Evolutionary conservation across 495 filamentous ascomycete genomes (phyloP).

Genomic region (Penicillium chermesinum): DNA sequence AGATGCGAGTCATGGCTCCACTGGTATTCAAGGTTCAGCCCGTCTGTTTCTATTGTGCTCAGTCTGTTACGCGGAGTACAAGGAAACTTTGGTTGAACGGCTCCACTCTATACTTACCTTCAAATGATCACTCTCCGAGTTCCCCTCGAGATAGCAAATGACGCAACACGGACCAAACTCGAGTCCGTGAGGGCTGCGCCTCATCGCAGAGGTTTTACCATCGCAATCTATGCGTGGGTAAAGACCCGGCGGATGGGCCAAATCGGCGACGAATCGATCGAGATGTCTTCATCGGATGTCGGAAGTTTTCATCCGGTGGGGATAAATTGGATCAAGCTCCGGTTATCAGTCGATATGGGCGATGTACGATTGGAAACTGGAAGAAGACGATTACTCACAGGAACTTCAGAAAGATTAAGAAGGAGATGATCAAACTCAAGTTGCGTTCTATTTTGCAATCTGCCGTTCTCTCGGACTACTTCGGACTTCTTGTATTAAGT

Average conservation of each 20-base stretch:
- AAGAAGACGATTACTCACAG: too few relatives aligned
- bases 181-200: background rate
- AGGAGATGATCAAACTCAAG: too few relatives aligned
- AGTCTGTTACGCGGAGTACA: conserved; percentile 5
- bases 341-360: too few relatives aligned
- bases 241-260: background rate
- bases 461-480: too few relatives aligned
- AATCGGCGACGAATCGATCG: background rate
- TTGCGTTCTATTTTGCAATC: too few relatives aligned
- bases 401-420: too few relatives aligned
- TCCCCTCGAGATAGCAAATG: background rate
- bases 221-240: background rate
- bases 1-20: background rate
- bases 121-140: background rate
- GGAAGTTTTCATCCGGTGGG: background rate
- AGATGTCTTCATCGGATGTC: background rate
- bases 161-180: background rate
- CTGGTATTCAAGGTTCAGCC: conserved; percentile 7
- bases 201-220: background rate
- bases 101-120: background rate
- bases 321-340: background rate
- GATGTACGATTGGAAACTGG: too few relatives aligned
- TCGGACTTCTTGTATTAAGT: too few relatives aligned
- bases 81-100: background rate
- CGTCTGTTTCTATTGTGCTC: conserved; percentile 14